These are phyloP conservation scores for Talaromyces sp. DNA, from an alignment of 2,329 filamentous ascomycete genomes.

Conservation along the genomic window DNA sequence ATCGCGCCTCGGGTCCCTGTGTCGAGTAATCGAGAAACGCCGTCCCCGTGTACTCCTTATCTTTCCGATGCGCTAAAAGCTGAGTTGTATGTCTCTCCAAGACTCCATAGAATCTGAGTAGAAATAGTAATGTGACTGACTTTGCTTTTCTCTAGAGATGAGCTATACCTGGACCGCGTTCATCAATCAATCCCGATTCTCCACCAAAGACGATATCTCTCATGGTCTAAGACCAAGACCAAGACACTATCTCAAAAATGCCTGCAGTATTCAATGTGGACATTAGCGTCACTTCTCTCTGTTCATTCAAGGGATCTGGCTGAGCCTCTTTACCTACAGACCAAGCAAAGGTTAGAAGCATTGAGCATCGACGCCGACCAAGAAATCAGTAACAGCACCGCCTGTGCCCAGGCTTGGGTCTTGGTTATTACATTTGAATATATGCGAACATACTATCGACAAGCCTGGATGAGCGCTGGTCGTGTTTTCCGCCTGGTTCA, in stretches of 20 bases:
- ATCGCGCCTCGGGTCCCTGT: too few species aligned
- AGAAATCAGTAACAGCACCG: background rate
- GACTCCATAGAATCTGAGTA: too few species aligned
- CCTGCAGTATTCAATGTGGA: slow-evolving; percentile 27
- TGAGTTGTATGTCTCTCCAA: slow-evolving; percentile 12
- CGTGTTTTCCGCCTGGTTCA: slow-evolving; percentile 40
- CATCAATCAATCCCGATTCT: slow-evolving; percentile 24
- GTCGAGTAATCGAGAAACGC: too few species aligned
- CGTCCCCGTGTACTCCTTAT: too few species aligned
- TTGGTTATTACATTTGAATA: slow-evolving; percentile 19
- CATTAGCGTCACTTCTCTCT: slow-evolving; percentile 41
- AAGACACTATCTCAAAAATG: slow-evolving; percentile 11
- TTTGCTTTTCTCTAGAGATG: slow-evolving; percentile 15
- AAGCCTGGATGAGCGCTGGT: slow-evolving; percentile 39
- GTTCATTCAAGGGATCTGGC: slow-evolving; percentile 10
- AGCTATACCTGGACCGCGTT: slow-evolving; percentile 28
- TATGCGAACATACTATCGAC: slow-evolving; percentile 29
- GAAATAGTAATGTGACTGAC: background rate
- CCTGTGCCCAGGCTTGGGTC: slow-evolving; percentile 16
- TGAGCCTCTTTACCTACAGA: slow-evolving; percentile 16
- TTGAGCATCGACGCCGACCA: background rate
- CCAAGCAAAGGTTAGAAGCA: slow-evolving; percentile 16
- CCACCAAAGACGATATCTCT: slow-evolving; percentile 22
- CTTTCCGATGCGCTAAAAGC: slow-evolving; percentile 1
- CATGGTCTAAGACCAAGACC: slow-evolving; percentile 13